phyloP scores from a whole-genome alignment of 345 rosid species.

The Xanthoceras sorbifolium region DNA sequence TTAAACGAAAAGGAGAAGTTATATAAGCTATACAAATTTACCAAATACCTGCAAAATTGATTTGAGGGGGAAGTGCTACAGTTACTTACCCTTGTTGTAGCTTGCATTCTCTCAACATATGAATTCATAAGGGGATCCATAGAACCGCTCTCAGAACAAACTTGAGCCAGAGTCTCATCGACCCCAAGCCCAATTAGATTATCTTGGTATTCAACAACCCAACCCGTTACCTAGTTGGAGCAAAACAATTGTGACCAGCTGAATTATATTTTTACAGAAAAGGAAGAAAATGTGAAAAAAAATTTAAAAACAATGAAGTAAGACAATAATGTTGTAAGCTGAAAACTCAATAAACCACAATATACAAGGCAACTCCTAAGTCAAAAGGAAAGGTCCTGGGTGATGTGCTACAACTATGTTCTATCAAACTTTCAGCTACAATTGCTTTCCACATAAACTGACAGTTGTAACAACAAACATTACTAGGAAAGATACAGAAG shows the following conservation, averaged over 20 bases:
- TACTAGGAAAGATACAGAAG: background rate
- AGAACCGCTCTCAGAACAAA: conserved; percentile 99
- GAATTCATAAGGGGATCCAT: conserved; percentile 99
- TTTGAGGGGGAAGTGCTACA: background rate
- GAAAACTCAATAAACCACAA: background rate
- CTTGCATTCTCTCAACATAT: conserved; percentile 99
- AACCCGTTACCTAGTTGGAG: conserved; percentile 79
- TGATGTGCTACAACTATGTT: background rate
- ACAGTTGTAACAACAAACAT: background rate
- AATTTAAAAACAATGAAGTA: background rate
- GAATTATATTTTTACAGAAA: conserved; percentile 15
- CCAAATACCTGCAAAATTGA: background rate
- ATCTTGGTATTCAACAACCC: conserved; percentile 99
- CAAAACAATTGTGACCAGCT: conserved; percentile 28
- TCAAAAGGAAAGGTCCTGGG: background rate
- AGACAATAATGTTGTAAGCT: background rate
- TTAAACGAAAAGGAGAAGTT: background rate
- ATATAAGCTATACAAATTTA: background rate
- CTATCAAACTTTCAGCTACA: background rate
- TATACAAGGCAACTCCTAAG: background rate
- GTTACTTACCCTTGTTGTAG: conserved; percentile 79
- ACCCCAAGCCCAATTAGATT: conserved; percentile 95
- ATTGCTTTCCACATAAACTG: background rate
- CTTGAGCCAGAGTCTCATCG: conserved; percentile 98
- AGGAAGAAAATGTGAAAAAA: conserved; percentile 7